A percentile compares a stretch with the other conserved stretches of the same genome.
These are phyloP conservation scores for Ramularia endophylla DNA, from an alignment of 2,329 filamentous ascomycete species.

Conservation along the genomic window DNA sequence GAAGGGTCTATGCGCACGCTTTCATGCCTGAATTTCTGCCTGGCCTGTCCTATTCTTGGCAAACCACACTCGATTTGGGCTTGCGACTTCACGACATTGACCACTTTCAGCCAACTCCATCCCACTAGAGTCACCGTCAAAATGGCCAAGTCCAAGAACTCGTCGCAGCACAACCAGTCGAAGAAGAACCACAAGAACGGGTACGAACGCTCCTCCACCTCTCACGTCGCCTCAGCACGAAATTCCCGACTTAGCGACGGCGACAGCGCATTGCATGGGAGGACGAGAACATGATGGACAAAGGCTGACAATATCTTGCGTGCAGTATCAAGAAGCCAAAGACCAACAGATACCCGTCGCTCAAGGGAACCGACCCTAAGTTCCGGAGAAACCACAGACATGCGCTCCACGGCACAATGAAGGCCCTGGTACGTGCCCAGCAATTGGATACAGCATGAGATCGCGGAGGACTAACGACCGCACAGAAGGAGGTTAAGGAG, in stretches of 20 bases:
- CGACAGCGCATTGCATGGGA: not conserved
- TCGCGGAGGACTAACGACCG: slow-evolving; percentile 21
- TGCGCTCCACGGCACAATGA: slow-evolving; percentile 98
- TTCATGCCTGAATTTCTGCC: too few species aligned
- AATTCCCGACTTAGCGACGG: too few species aligned
- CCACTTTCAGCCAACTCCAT: too few species aligned
- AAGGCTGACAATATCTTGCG: slow-evolving; percentile 9
- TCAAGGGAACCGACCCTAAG: slow-evolving; percentile 99
- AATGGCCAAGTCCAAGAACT: slow-evolving; percentile 98
- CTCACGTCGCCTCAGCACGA: slow-evolving; percentile 2
- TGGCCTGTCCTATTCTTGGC: too few species aligned
- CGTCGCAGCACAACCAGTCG: slow-evolving; percentile 97
- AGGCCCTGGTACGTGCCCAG: slow-evolving; percentile 73
- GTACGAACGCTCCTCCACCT: slow-evolving; percentile 51
- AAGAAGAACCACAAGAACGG: slow-evolving; percentile 99
- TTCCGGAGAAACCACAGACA: slow-evolving; percentile 99
- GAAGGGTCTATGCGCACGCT: too few species aligned
- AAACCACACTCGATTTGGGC: too few species aligned
- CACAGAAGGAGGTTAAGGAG: slow-evolving; percentile 94
- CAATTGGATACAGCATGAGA: not conserved
- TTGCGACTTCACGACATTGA: too few species aligned
- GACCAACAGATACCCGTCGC: slow-evolving; percentile 96
- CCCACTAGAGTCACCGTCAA: slow-evolving; percentile 32
- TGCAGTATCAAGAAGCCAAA: slow-evolving; percentile 99
- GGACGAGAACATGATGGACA: not conserved